These are phyloP conservation scores for Escallonia rubra DNA, from an alignment of 129 eudicot species.

Conservation along the genomic window DNA sequence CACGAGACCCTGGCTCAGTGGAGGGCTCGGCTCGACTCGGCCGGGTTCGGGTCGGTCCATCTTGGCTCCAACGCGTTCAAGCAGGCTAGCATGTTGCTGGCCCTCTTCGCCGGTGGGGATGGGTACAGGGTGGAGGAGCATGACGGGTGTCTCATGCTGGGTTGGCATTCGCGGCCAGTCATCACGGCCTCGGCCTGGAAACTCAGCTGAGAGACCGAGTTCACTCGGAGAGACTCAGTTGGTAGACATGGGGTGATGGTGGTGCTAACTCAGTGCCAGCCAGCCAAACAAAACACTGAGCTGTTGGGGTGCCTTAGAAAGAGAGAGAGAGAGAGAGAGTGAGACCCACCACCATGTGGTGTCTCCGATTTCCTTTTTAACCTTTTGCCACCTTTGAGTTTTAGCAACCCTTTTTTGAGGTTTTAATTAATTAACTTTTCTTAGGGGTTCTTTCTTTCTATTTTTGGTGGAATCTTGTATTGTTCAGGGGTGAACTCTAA, in stretches of 20 bases:
- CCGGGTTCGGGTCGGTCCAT: constrained; percentile 66
- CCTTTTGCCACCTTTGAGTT: constrained; percentile 2
- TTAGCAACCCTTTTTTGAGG: background rate
- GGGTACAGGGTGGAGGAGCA: constrained; percentile 77
- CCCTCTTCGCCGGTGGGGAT: constrained; percentile 68
- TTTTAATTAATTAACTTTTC: background rate
- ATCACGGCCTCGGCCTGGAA: constrained; percentile 88
- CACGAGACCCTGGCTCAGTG: constrained; percentile 70
- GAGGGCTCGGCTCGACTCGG: constrained; percentile 40
- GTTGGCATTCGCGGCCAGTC: constrained; percentile 87
- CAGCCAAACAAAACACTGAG: constrained; percentile 1
- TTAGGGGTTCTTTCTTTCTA: background rate
- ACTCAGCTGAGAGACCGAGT: constrained; percentile 38
- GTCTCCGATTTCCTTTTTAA: background rate
- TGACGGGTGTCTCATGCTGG: constrained; percentile 80
- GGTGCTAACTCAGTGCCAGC: constrained; percentile 21
- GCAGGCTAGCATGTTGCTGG: constrained; percentile 85
- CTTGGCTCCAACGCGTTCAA: constrained; percentile 74
- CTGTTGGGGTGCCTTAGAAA: constrained; percentile 14
- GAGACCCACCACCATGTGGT: constrained; percentile 9
- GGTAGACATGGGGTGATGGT: background rate
- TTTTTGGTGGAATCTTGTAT: no score
- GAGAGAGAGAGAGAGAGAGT: constrained; percentile 1
- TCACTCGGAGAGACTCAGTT: constrained; percentile 11
- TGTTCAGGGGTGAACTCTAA: background rate